These are phyloP conservation scores for Septoria petroselini DNA, from an alignment of 2,329 filamentous ascomycete genomes.

Conservation along the genomic window DNA sequence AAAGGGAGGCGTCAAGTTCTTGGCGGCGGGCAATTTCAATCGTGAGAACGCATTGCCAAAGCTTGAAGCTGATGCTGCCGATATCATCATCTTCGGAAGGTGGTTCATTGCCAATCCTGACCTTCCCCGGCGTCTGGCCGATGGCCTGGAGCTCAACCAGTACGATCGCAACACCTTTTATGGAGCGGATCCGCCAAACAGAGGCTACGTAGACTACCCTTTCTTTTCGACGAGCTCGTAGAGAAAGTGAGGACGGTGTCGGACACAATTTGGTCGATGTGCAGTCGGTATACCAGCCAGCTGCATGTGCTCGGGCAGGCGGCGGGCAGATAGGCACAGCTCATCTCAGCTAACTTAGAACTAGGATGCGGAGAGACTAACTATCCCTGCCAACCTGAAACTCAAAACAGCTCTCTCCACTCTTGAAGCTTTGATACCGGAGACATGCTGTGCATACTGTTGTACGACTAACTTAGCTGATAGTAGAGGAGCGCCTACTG, in stretches of 20 bases:
- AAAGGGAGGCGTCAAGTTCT: constrained; percentile 33
- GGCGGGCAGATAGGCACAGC: too few species aligned
- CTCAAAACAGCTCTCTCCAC: too few species aligned
- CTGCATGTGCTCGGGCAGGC: too few species aligned
- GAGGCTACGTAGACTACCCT: constrained; percentile 46
- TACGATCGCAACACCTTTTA: constrained; percentile 51
- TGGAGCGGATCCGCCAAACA: constrained; percentile 33
- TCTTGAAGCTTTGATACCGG: too few species aligned
- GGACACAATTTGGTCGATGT: too few species aligned
- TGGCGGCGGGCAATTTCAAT: constrained; percentile 44
- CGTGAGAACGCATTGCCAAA: constrained; percentile 39
- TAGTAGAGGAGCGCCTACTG: too few species aligned
- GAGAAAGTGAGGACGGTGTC: neutral
- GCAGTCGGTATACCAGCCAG: too few species aligned
- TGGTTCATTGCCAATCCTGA: constrained; percentile 51
- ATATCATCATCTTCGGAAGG: constrained; percentile 49
- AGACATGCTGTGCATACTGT: too few species aligned
- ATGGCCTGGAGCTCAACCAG: constrained; percentile 44
- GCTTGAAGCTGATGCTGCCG: constrained; percentile 42
- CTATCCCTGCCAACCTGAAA: too few species aligned
- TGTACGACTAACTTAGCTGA: too few species aligned
- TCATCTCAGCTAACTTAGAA: too few species aligned
- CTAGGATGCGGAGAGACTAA: too few species aligned
- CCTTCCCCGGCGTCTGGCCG: constrained; percentile 45
- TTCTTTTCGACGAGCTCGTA: constrained; percentile 32